Conservation (phyloP, 2,329 filamentous ascomycete genomes). For the Trichoderma lentiforme region DNA sequence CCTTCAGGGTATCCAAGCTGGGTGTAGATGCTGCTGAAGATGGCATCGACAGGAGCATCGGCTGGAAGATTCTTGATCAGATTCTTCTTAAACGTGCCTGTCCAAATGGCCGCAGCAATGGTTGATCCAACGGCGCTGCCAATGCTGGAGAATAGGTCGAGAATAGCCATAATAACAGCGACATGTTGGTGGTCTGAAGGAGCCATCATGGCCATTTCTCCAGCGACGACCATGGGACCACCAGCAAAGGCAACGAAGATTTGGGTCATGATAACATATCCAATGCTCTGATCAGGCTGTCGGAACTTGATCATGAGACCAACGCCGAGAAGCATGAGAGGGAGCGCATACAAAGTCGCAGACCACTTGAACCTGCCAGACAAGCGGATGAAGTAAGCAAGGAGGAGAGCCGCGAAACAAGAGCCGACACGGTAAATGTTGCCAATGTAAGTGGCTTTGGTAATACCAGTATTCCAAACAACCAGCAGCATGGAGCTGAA, state of each 20-base stretch:
- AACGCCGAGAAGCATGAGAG: constrained; percentile 54
- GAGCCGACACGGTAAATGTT: constrained; percentile 47
- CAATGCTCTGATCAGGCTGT: constrained; percentile 46
- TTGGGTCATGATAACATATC: constrained; percentile 58
- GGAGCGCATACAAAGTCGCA: constrained; percentile 46
- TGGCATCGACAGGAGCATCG: constrained; percentile 34
- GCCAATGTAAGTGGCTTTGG: constrained; percentile 40
- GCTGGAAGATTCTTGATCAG: constrained; percentile 50
- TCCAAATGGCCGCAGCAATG: constrained; percentile 64
- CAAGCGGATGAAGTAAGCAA: constrained; percentile 42
- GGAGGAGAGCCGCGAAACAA: constrained; percentile 41
- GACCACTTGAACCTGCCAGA: constrained; percentile 52
- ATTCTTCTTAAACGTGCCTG: constrained; percentile 51
- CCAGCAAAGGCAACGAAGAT: constrained; percentile 60
- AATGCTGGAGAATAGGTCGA: constrained; percentile 57
- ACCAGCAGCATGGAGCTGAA: constrained; percentile 41
- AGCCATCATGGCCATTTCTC: constrained; percentile 60
- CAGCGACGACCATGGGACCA: constrained; percentile 56
- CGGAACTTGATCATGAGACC: constrained; percentile 61
- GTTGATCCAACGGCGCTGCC: constrained; percentile 58
- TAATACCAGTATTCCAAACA: constrained; percentile 36
- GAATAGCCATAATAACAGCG: constrained; percentile 58
- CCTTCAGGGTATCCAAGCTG: constrained; percentile 54
- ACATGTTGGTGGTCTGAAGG: constrained; percentile 60
- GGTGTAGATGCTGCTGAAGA: constrained; percentile 49